Evolutionary conservation across 2,329 filamentous ascomycete genomes (phyloP), one percentile per base, ranked within the genome.

Genomic region (Cladosporium sp.): DNA sequence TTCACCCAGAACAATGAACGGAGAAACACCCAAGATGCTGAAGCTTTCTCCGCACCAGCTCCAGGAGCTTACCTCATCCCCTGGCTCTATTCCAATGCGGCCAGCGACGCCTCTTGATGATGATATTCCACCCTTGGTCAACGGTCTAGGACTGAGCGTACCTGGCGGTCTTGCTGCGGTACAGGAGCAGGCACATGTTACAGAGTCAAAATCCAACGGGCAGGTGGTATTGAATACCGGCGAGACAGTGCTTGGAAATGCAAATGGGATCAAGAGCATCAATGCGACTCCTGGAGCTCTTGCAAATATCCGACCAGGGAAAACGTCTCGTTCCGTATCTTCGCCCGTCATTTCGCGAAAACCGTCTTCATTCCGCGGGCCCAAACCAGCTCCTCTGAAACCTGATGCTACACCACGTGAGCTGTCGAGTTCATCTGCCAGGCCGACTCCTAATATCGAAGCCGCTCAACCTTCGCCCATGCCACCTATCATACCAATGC

Each of bases 1-100:
- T 14, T 51, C 51, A 9, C 59, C 52, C 17, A 39, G 54, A 39
- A 57, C 59, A 39, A 62, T 59, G 52, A 49, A 25, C 17, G 45
- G 43, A 38, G 58, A 59, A 2, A 59, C 58, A 28, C 40, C 58
- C 12, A 55, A 73, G 61, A 68, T 79, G 3, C 69, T 81, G 59
- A 84, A 82, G 64, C 71, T 84, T 30, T 84, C 82, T 3, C 77
- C 79, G 2, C 76, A 76, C 40, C 77, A 83, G 67, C 80, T 85
- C 2, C 76, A 82, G 42, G 80, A 82, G 45, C 75, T 85, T 42
- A 82, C 80, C 5, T 74, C 76, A 15, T 81, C 82, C 12, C 80
- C 81, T 8, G 75, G 80, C 15, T 83, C 80, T 42, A 74, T 84
- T n/a, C 80, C 82, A 3, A 67, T 81, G 38, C 77, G 78, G 28